Percentiles rank a stretch among this genome's conserved stretches.
Conservation (phyloP, 352 stramenopile species). For the Thraustochytrium striatum region DNA sequence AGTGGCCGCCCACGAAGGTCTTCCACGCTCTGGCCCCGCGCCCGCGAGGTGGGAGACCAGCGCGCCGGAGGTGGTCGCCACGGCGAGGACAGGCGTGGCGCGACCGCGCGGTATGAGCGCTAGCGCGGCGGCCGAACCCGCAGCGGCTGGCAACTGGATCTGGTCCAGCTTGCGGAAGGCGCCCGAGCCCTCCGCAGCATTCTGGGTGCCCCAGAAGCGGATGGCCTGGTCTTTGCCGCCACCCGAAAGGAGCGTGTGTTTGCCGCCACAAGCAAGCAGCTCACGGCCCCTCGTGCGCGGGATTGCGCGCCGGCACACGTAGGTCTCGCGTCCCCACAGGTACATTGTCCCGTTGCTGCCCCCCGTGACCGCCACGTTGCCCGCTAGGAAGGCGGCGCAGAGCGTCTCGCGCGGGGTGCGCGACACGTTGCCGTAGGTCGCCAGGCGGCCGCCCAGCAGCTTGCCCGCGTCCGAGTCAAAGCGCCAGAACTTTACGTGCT, state of each 20-base stretch:
- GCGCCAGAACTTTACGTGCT: constrained; percentile 42
- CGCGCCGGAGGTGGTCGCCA: neutral
- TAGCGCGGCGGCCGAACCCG: neutral
- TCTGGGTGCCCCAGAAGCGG: constrained; percentile 1
- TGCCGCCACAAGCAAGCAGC: constrained; percentile 4
- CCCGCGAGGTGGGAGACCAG: neutral
- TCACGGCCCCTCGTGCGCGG: constrained; percentile 12
- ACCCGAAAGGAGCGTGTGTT: constrained; percentile 29
- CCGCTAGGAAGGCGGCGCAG: constrained; percentile 6
- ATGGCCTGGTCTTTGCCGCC: constrained; percentile 11
- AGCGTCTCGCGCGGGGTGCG: neutral
- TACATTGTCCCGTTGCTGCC: constrained; percentile 38
- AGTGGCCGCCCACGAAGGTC: constrained; percentile 50
- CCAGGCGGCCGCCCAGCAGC: constrained; percentile 6
- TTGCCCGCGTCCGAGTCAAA: constrained; percentile 24
- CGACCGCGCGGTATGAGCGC: neutral
- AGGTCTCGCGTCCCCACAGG: neutral
- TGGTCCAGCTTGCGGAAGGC: constrained; percentile 19
- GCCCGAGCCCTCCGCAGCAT: neutral
- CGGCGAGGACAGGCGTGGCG: neutral
- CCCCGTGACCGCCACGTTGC: neutral
- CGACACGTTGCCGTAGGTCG: constrained; percentile 32
- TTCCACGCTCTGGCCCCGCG: neutral
- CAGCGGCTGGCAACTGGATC: neutral
- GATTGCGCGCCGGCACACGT: constrained; percentile 5